Conservation (phyloP, 176 grass and related monocot genomes). For the Cenchrus americanus region DNA sequence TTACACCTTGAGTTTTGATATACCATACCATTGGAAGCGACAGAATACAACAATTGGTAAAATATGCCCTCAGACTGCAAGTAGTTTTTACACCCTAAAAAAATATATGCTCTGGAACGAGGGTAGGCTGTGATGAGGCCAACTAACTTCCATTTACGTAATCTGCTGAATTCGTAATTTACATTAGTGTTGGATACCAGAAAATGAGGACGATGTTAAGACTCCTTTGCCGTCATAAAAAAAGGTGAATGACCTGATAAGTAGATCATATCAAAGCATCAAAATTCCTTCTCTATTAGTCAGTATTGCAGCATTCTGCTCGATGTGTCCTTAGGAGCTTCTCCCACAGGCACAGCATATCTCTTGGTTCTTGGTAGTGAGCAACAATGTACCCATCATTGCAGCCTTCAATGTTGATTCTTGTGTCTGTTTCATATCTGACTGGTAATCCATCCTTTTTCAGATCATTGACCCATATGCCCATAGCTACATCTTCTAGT, state of each 20-base stretch:
- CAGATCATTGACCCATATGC: conserved; percentile 84
- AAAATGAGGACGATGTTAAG: background rate
- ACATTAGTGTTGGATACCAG: background rate
- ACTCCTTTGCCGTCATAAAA: background rate
- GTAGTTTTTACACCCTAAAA: background rate
- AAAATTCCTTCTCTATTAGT: conserved; percentile 29
- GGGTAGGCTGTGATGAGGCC: background rate
- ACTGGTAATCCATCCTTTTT: conserved; percentile 63
- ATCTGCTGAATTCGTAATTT: background rate
- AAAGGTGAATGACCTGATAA: conserved; percentile 1
- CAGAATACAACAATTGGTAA: background rate
- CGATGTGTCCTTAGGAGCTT: conserved; percentile 62
- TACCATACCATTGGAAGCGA: background rate
- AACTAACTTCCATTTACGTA: background rate
- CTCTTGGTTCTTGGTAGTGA: conserved; percentile 89
- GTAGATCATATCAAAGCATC: background rate
- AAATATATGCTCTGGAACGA: background rate
- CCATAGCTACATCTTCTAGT: conserved; percentile 98
- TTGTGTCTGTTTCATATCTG: conserved; percentile 74
- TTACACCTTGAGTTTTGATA: conserved; percentile 12
- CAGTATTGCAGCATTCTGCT: conserved; percentile 65
- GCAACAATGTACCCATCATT: conserved; percentile 74
- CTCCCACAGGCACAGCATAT: conserved; percentile 86
- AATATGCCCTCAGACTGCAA: background rate
- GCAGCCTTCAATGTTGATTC: conserved; percentile 69